Evolutionary conservation across 768 basidiomycete species (phyloP).

Genomic region (Xerocomus spinulosus): DNA sequence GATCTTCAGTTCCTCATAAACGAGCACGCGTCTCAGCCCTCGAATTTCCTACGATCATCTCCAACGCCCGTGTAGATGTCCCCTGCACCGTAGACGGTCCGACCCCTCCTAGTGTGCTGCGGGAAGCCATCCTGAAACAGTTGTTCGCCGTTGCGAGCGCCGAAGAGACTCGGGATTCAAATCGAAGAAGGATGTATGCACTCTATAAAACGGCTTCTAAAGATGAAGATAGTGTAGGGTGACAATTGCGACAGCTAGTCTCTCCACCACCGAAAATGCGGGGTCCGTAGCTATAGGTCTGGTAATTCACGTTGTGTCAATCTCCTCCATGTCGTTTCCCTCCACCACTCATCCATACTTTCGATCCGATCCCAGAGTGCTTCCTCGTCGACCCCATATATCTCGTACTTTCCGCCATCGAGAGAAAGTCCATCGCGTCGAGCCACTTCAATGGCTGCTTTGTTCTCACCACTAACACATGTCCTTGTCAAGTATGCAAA

Average conservation of each 20-base stretch:
- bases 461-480: constrained; percentile 67
- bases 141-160: constrained; percentile 74
- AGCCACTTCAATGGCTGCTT: constrained; percentile 79
- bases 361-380: constrained; percentile 79
- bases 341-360: constrained; percentile 89
- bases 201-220: constrained; percentile 67
- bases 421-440: constrained; percentile 59
- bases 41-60: constrained; percentile 41
- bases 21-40: constrained; percentile 30
- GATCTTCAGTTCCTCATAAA: constrained; percentile 45
- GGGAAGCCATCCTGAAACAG: constrained; percentile 50
- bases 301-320: constrained; percentile 81
- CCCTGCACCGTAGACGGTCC: constrained; percentile 38
- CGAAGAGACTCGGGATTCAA: constrained; percentile 69
- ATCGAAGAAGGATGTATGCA: constrained; percentile 77
- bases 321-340: constrained; percentile 82
- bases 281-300: constrained; percentile 40
- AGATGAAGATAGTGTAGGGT: constrained; percentile 30
- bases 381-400: constrained; percentile 84
- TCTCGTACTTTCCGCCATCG: constrained; percentile 76
- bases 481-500: constrained; percentile 10
- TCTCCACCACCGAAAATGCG: neutral
- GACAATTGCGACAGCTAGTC: constrained; percentile 3
- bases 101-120: constrained; percentile 36
- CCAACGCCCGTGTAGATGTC: constrained; percentile 50